Evolutionary conservation across 73 alveolate genomes (phyloP).

Genomic region (Stentor coeruleus): DNA sequence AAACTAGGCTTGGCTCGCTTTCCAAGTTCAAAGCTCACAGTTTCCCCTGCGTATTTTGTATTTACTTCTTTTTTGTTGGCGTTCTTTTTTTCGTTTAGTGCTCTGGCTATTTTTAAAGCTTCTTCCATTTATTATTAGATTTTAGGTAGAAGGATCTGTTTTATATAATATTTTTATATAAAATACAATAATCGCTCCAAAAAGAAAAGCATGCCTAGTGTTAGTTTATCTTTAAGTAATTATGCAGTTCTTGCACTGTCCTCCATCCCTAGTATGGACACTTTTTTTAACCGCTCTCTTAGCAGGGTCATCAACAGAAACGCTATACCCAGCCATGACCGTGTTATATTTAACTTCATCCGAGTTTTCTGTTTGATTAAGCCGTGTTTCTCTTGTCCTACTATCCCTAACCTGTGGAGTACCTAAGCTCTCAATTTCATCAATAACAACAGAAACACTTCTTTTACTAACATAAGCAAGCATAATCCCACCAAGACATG

Average conservation of each 20-base stretch:
- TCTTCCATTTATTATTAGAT: too few species aligned
- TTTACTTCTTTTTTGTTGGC: conserved; percentile 73
- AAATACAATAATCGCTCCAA: too few species aligned
- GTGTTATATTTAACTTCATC: not conserved
- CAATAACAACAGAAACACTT: conserved; percentile 9
- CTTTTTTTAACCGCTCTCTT: not conserved
- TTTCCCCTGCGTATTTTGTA: conserved; percentile 64
- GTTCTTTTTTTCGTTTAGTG: conserved; percentile 93
- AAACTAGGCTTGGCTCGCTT: conserved; percentile 43
- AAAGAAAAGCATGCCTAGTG: too few species aligned
- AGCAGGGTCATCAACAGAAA: not conserved
- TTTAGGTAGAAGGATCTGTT: too few species aligned
- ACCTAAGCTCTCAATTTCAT: conserved; percentile 9
- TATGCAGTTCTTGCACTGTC: not conserved
- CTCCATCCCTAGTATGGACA: not conserved
- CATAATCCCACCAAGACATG: not conserved
- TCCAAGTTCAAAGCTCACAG: conserved; percentile 38
- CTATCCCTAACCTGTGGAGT: not conserved
- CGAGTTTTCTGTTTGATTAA: not conserved
- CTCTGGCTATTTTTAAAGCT: conserved; percentile 80
- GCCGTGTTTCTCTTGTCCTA: not conserved
- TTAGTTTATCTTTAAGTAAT: too few species aligned
- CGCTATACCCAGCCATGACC: conserved; percentile 14
- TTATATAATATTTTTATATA: too few species aligned
- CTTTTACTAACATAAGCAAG: not conserved